Conservation (phyloP, 306 rosid species). For the Mimosa pudica region DNA sequence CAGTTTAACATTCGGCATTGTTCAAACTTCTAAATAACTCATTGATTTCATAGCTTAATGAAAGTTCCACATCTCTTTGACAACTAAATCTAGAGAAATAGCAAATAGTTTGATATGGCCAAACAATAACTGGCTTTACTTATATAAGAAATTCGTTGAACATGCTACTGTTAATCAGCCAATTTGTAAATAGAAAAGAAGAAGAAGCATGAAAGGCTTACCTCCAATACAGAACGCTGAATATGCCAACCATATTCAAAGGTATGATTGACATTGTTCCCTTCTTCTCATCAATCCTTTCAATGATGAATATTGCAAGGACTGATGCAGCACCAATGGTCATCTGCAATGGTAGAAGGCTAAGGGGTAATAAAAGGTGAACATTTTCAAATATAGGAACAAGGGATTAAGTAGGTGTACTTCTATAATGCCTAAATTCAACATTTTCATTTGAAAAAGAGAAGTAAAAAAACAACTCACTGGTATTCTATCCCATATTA, state of each 20-base stretch:
- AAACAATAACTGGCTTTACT: background rate
- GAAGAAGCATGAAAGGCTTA: constrained; percentile 36
- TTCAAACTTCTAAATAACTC: constrained; percentile 12
- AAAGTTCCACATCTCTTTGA: background rate
- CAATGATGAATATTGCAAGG: constrained; percentile 80
- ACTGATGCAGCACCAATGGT: constrained; percentile 82
- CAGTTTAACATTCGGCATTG: constrained; percentile 12
- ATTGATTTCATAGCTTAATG: constrained; percentile 6
- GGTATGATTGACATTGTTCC: constrained; percentile 79
- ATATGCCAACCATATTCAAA: constrained; percentile 64
- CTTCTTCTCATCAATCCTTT: constrained; percentile 84
- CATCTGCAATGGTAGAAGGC: constrained; percentile 59
- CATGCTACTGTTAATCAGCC: constrained; percentile 2
- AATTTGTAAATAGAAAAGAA: background rate
- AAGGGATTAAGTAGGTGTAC: background rate
- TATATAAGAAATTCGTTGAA: background rate
- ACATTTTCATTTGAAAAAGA: background rate
- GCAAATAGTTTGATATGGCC: background rate
- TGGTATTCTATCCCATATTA: constrained; percentile 94
- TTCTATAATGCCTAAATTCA: constrained; percentile 1
- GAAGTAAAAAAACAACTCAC: constrained; percentile 51
- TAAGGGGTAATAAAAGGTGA: constrained; percentile 31
- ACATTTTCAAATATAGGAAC: background rate
- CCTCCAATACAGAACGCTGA: constrained; percentile 90
- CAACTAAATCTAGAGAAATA: constrained; percentile 10